Conservation (phyloP, 768 basidiomycete genomes). For the Termitomyces sp. region DNA sequence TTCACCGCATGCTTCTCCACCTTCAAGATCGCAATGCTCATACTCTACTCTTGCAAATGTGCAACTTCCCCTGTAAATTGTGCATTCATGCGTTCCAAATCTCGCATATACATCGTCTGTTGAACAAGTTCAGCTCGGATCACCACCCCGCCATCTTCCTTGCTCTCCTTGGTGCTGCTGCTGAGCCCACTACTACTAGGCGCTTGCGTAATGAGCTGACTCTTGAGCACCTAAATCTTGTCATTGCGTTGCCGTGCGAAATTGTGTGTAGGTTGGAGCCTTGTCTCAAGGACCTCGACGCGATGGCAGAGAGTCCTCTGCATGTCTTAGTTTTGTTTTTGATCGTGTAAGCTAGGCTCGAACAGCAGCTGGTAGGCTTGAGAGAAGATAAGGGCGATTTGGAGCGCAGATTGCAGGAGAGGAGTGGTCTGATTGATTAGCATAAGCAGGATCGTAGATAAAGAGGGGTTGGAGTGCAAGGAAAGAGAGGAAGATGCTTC, state of each 20-base stretch:
- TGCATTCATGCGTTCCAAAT: constrained; percentile 54
- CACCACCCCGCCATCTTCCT: constrained; percentile 46
- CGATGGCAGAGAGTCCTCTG: constrained; percentile 34
- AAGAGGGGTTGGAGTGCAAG: constrained; percentile 62
- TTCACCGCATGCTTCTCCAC: constrained; percentile 72
- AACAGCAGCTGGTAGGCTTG: constrained; percentile 59
- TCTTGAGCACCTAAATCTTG: background rate
- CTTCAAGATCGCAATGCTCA: constrained; percentile 60
- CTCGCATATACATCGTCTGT: constrained; percentile 55
- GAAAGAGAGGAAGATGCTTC: constrained; percentile 56
- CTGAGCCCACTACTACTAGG: background rate
- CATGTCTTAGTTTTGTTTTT: too few relatives aligned
- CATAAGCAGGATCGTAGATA: constrained; percentile 65
- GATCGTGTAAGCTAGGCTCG: constrained; percentile 56
- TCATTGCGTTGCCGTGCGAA: constrained; percentile 36
- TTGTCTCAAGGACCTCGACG: constrained; percentile 38
- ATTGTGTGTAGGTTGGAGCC: constrained; percentile 39
- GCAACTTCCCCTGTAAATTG: constrained; percentile 49
- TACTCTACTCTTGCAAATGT: constrained; percentile 46
- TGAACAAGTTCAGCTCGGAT: constrained; percentile 65
- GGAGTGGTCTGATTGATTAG: constrained; percentile 53
- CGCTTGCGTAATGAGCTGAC: background rate
- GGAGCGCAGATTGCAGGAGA: constrained; percentile 64
- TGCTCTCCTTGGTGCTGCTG: constrained; percentile 26
- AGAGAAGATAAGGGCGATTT: constrained; percentile 60